Evolutionary conservation across 2,329 filamentous ascomycete species (phyloP).

Genomic region (Huntiella bhutanensis): DNA sequence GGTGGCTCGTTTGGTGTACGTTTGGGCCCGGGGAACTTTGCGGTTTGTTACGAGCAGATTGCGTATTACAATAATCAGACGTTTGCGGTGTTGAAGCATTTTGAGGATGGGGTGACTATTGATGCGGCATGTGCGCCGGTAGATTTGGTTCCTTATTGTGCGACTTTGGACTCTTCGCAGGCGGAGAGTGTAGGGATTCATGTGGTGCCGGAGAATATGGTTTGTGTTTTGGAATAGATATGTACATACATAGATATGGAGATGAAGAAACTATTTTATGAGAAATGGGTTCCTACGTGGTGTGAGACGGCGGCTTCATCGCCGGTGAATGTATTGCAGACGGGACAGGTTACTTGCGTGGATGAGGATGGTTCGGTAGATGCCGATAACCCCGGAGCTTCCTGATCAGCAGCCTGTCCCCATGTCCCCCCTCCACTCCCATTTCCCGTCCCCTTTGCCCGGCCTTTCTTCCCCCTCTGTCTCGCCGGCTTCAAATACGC

Average conservation of each 20-base stretch:
- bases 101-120: constrained; percentile 14
- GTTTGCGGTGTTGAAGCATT: constrained; percentile 15
- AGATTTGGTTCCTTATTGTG: constrained; percentile 26
- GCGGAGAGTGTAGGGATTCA: neutral
- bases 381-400: neutral
- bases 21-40: constrained; percentile 19
- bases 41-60: constrained; percentile 25
- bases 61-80: constrained; percentile 22
- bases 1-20: constrained; percentile 16
- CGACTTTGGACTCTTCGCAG: constrained; percentile 9
- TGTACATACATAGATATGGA: too few relatives aligned
- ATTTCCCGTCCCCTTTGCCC: neutral
- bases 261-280: neutral
- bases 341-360: constrained; percentile 31
- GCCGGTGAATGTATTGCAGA: constrained; percentile 47
- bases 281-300: constrained; percentile 44
- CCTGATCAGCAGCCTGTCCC: neutral
- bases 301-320: constrained; percentile 49
- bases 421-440: neutral
- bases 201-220: too few relatives aligned
- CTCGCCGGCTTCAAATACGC: constrained; percentile 27
- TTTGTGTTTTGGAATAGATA: too few relatives aligned
- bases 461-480: constrained; percentile 12
- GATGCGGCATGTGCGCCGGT: constrained; percentile 25
- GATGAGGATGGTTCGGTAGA: too few relatives aligned